These are phyloP conservation scores for Cyphellophora europaea DNA, from an alignment of 2,329 filamentous ascomycete species.

Conservation along the genomic window DNA sequence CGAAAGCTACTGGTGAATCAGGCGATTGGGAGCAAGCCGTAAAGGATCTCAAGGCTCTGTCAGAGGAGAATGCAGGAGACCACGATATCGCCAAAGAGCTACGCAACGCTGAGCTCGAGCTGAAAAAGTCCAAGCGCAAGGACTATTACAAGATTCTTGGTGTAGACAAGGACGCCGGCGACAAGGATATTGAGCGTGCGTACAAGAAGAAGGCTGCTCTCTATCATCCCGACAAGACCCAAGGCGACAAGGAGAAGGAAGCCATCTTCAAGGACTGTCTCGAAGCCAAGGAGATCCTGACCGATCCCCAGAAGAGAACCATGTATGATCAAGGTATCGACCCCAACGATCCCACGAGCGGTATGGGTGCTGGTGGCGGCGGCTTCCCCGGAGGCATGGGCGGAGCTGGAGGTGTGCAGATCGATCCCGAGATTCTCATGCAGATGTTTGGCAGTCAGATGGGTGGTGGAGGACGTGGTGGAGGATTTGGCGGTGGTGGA, in stretches of 20 bases:
- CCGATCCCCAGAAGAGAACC: constrained; percentile 85
- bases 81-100: constrained; percentile 73
- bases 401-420: constrained; percentile 34
- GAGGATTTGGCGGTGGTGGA: constrained; percentile 10
- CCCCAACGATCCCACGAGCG: constrained; percentile 60
- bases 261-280: constrained; percentile 96
- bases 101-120: constrained; percentile 79
- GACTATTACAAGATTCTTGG: constrained; percentile 98
- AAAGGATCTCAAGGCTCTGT: constrained; percentile 76
- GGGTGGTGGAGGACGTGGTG: constrained; percentile 24
- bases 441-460: constrained; percentile 43
- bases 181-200: constrained; percentile 86
- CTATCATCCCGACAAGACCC: constrained; percentile 97
- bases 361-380: constrained; percentile 61
- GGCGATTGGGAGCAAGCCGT: constrained; percentile 90
- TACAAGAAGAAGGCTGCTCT: constrained; percentile 91
- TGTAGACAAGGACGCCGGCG: constrained; percentile 73
- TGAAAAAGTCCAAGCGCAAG: constrained; percentile 96
- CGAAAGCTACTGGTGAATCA: constrained; percentile 74
- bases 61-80: constrained; percentile 76
- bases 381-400: constrained; percentile 34
- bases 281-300: constrained; percentile 93
- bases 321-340: constrained; percentile 90
- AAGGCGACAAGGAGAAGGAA: constrained; percentile 71
- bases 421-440: constrained; percentile 27